A percentile compares a stretch with the other conserved stretches of the same genome.
These are phyloP conservation scores for Russula sp. DNA, from an alignment of 768 basidiomycete genomes.

Conservation along the genomic window DNA sequence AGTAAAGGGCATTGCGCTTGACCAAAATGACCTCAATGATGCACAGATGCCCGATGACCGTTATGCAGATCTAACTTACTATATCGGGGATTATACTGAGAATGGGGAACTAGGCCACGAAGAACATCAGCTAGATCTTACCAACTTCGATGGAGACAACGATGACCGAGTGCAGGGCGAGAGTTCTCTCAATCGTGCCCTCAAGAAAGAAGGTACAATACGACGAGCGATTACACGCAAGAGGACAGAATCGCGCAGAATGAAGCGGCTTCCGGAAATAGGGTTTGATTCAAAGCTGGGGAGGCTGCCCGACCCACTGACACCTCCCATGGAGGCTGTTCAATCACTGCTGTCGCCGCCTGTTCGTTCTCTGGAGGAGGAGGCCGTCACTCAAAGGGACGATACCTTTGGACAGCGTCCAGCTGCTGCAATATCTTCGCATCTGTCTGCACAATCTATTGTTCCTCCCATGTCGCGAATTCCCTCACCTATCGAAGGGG, in stretches of 20 bases:
- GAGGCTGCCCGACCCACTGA: neutral
- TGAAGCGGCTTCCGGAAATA: neutral
- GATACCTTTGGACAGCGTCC: neutral
- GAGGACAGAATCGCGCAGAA: slow-evolving; percentile 13
- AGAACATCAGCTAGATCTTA: slow-evolving; percentile 53
- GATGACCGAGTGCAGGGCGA: slow-evolving; percentile 54
- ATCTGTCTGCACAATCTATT: neutral
- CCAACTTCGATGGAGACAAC: slow-evolving; percentile 74
- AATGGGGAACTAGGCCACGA: slow-evolving; percentile 36
- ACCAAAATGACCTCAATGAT: slow-evolving; percentile 2
- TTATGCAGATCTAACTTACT: slow-evolving; percentile 38
- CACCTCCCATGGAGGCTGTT: neutral
- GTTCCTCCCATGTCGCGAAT: too few species aligned
- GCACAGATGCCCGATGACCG: slow-evolving; percentile 21
- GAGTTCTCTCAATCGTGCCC: slow-evolving; percentile 38
- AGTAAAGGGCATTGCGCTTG: slow-evolving; percentile 1
- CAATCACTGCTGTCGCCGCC: neutral
- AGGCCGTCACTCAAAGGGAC: neutral
- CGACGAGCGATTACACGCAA: slow-evolving; percentile 42
- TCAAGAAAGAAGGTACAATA: slow-evolving; percentile 57
- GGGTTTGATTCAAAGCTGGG: neutral
- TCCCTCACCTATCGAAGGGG: neutral
- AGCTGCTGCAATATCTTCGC: neutral
- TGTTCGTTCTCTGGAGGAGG: neutral
- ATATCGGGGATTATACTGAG: slow-evolving; percentile 33